These are phyloP conservation scores for Paecilomyces sp. DNA, from an alignment of 2,329 filamentous ascomycete species.

Conservation along the genomic window DNA sequence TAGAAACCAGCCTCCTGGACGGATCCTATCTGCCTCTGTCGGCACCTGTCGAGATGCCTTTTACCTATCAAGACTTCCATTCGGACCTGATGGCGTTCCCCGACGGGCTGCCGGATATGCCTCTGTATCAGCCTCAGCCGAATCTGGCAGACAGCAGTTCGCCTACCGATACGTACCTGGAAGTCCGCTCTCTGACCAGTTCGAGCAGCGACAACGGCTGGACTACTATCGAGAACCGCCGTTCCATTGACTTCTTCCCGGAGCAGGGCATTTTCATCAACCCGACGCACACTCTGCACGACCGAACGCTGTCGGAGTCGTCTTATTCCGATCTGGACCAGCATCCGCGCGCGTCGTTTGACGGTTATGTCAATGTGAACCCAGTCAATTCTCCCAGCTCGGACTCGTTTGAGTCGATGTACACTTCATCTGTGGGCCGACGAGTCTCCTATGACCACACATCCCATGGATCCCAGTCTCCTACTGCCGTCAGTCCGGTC, in stretches of 20 bases:
- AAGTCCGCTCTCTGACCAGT: conserved; percentile 73
- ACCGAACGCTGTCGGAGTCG: conserved; percentile 79
- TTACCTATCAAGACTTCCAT: conserved; percentile 74
- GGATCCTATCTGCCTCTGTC: conserved; percentile 49
- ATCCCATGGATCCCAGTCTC: conserved; percentile 37
- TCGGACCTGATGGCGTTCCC: conserved; percentile 56
- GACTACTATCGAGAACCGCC: conserved; percentile 70
- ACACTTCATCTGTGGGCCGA: conserved; percentile 31
- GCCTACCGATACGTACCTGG: conserved; percentile 72
- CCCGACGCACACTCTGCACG: conserved; percentile 80
- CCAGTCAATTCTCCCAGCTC: conserved; percentile 79
- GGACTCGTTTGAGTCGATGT: conserved; percentile 59
- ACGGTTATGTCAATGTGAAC: conserved; percentile 77
- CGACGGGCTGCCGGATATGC: conserved; percentile 42
- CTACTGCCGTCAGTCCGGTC: conserved; percentile 56
- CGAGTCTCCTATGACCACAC: conserved; percentile 34
- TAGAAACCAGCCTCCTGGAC: conserved; percentile 57
- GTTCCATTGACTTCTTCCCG: conserved; percentile 61
- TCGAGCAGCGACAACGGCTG: conserved; percentile 83
- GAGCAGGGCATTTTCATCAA: conserved; percentile 73
- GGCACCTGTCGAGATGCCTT: conserved; percentile 58
- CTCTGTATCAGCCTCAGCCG: conserved; percentile 29
- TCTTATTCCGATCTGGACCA: conserved; percentile 63
- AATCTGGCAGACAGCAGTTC: conserved; percentile 50
- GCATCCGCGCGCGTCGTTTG: conserved; percentile 56